Conservation (phyloP, 768 basidiomycete species). For the Suillus weaverae region DNA sequence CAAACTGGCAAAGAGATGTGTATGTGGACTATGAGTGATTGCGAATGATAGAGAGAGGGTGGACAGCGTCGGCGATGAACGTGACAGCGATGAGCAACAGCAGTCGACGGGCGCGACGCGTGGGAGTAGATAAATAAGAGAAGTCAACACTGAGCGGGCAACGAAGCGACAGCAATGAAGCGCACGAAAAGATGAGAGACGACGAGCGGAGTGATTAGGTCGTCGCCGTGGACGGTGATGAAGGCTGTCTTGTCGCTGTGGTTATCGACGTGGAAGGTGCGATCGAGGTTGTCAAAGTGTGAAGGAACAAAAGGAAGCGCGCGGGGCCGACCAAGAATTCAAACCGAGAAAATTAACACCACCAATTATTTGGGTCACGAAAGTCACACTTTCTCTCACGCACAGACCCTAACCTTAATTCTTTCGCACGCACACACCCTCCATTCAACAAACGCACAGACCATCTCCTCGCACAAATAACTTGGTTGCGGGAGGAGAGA, state of each 20-base stretch:
- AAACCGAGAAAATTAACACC: conserved; percentile 40
- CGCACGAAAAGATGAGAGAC: conserved; percentile 23
- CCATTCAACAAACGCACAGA: conserved; percentile 17
- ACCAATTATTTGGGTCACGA: conserved; percentile 40
- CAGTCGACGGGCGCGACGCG: conserved; percentile 39
- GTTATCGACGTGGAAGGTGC: conserved; percentile 42
- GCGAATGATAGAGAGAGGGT: conserved; percentile 27
- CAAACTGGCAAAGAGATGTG: conserved; percentile 25
- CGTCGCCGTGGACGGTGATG: conserved; percentile 41
- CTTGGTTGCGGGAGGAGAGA: background rate
- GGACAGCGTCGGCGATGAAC: conserved; percentile 29
- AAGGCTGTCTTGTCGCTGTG: conserved; percentile 43
- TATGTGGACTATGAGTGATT: conserved; percentile 29
- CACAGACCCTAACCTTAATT: conserved; percentile 46
- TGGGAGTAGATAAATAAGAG: conserved; percentile 39
- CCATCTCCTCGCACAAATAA: background rate
- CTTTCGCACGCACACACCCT: conserved; percentile 32
- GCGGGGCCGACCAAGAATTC: conserved; percentile 44
- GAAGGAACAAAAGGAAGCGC: conserved; percentile 46
- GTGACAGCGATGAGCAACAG: conserved; percentile 18
- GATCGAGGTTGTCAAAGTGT: conserved; percentile 46
- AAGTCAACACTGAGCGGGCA: conserved; percentile 23
- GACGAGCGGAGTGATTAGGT: conserved; percentile 19
- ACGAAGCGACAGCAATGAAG: conserved; percentile 21
- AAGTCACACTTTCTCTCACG: conserved; percentile 37